Evolutionary conservation across 2,329 filamentous ascomycete genomes (phyloP), one percentile per base, ranked within the genome.

Genomic region (Pseudocercospora eumusae): DNA sequence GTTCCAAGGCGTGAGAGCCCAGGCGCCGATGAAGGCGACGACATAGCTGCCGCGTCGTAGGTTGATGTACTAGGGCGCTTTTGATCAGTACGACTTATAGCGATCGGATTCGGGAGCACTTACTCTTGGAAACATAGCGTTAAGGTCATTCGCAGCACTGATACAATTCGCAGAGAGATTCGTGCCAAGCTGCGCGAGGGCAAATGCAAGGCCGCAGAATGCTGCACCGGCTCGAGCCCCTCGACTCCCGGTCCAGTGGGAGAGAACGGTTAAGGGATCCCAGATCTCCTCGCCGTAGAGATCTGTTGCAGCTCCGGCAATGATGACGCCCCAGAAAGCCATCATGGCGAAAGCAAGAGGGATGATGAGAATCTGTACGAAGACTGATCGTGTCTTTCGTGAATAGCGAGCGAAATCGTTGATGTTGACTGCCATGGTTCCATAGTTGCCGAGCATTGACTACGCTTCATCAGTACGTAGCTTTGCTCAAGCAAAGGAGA

Each of bases 1-100:
- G 49, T 78, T 75, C 78, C 78, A 81, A 1, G 78, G 78, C n/a
- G 77, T 73, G 15, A 77, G 66, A 61, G 58, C 69, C 4, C 73
- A 69, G 0, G 73, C 68, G 4, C 74, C 74, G 11, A 80, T 65
- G 8, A 79, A 63, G 2, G 72, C 73, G 54, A 77, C 77, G 27
- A 80, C 67, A 10, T 79, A 65, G 57, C 77, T 75, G 9, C 78
- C 79, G 25, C 79, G 71, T 6, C 75, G 72, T 45, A 55, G 65
- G 47, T 65, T 67, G 59, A 81, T 71, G 61, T 77, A 80, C 47
- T 72, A n/a, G 70, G 1, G 75, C 77, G 70, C 5, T 56, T 56
- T 42, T 15, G 11, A 28, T 62, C 27, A 62, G 50, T 52, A 23
- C n/a, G 9, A 15, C 20, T 13, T 15, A 40, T 1, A 28, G n/a